Evolutionary conservation across 1,284 basidiomycete genomes (phyloP).

Genomic region (Amylostereum chailletii): DNA sequence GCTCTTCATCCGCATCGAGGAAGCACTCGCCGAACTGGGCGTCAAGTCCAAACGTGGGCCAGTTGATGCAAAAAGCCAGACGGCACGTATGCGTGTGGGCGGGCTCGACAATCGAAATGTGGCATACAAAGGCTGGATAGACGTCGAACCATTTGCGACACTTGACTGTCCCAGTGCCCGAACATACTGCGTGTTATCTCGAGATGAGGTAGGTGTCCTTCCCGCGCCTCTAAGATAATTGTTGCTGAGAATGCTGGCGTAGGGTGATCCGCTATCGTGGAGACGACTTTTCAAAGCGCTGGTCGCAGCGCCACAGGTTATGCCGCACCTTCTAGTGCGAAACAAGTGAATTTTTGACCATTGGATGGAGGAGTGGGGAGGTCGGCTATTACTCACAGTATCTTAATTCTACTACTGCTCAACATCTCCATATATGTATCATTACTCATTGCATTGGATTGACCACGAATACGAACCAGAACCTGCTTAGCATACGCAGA

Average conservation of each 20-base stretch:
- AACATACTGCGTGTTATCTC: slow-evolving; percentile 57
- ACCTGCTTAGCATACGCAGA: too few relatives aligned
- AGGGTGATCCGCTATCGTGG: slow-evolving; percentile 75
- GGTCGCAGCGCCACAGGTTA: slow-evolving; percentile 38
- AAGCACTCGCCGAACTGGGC: slow-evolving; percentile 35
- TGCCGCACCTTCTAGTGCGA: slow-evolving; percentile 38
- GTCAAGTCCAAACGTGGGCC: slow-evolving; percentile 43
- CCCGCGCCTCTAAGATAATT: slow-evolving; percentile 1
- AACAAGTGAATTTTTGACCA: not conserved
- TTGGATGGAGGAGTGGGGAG: not conserved
- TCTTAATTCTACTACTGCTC: not conserved
- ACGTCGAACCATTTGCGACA: slow-evolving; percentile 48
- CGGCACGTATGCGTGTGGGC: slow-evolving; percentile 38
- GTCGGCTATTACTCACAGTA: not conserved
- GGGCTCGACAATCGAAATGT: slow-evolving; percentile 54
- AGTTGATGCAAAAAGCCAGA: slow-evolving; percentile 6
- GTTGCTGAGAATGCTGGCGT: not conserved
- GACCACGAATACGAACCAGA: too few relatives aligned
- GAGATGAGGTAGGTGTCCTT: slow-evolving; percentile 43
- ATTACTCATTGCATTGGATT: too few relatives aligned
- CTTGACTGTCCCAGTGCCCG: slow-evolving; percentile 28
- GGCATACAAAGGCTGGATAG: slow-evolving; percentile 62
- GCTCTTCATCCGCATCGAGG: slow-evolving; percentile 42
- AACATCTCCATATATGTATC: too few relatives aligned
- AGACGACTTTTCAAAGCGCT: slow-evolving; percentile 61